phyloP scores from a whole-genome alignment of 805 yeast genomes.

The Ogataea ganodermae region DNA sequence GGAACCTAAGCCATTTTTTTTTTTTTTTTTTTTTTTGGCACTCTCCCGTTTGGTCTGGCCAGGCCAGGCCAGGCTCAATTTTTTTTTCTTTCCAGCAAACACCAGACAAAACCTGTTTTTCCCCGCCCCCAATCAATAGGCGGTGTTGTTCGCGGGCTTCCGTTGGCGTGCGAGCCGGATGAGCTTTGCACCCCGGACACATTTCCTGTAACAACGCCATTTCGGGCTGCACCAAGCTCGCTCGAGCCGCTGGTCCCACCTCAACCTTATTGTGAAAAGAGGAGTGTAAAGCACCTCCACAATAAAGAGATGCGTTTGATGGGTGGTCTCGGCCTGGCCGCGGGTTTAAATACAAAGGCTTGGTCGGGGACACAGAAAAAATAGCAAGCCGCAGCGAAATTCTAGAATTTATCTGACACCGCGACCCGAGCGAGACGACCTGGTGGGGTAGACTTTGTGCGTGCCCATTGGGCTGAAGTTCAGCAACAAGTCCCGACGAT shows the following conservation, averaged over 20 bases:
- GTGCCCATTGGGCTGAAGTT: no score
- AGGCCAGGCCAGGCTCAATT: background rate
- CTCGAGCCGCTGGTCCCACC: background rate
- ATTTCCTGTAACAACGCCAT: background rate
- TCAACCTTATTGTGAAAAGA: background rate
- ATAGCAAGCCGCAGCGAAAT: background rate
- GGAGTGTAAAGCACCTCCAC: slow-evolving; percentile 1
- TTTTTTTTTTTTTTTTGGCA: slow-evolving; percentile 1
- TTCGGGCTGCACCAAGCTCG: background rate
- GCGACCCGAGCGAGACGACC: no score
- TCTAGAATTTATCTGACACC: background rate
- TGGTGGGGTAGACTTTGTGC: no score
- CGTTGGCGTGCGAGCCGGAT: no score
- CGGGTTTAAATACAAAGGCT: background rate
- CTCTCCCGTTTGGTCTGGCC: slow-evolving; percentile 3
- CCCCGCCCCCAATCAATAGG: no score
- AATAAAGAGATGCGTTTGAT: slow-evolving; percentile 1
- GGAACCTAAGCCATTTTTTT: background rate
- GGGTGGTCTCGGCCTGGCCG: slow-evolving; percentile 5
- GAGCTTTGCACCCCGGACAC: background rate
- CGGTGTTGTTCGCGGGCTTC: no score
- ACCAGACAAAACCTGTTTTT: background rate
- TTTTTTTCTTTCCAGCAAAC: background rate
- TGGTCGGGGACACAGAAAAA: slow-evolving; percentile 1
- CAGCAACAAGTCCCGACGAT: no score